A percentile compares a stretch with the other conserved stretches of the same genome.
Conservation (phyloP, 2,329 filamentous ascomycete species). For the Juglanconis sp. region DNA sequence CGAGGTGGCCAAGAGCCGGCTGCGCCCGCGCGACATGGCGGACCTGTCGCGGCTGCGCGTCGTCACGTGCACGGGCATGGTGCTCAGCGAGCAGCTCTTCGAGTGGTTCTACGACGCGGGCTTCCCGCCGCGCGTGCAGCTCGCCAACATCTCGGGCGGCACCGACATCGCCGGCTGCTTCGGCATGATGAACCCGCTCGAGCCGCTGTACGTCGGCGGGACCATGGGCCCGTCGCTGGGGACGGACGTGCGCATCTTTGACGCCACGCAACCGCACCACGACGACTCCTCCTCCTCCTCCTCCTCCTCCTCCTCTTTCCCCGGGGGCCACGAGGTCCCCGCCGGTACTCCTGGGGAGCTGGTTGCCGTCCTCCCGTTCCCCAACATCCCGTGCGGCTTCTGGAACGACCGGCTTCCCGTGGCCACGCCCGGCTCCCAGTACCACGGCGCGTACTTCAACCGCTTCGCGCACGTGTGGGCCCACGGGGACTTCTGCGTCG, state of each 20-base stretch:
- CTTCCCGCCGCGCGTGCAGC: slow-evolving; percentile 76
- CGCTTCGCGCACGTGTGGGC: slow-evolving; percentile 78
- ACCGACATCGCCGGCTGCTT: slow-evolving; percentile 97
- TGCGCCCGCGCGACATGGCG: too few species aligned
- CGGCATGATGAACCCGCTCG: slow-evolving; percentile 74
- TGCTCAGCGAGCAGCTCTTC: slow-evolving; percentile 43
- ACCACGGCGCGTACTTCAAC: slow-evolving; percentile 55
- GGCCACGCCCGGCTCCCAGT: too few species aligned
- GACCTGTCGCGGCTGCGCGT: too few species aligned
- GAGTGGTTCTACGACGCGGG: slow-evolving; percentile 75
- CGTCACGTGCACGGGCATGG: too few species aligned
- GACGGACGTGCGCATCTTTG: slow-evolving; percentile 68
- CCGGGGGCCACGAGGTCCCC: slow-evolving; percentile 38
- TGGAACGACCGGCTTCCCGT: slow-evolving; percentile 57
- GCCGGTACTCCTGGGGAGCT: slow-evolving; percentile 78
- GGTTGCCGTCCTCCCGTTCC: slow-evolving; percentile 82
- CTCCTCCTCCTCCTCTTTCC: slow-evolving; percentile 52
- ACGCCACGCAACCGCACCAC: slow-evolving; percentile 24
- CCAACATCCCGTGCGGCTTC: slow-evolving; percentile 87
- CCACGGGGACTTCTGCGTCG: slow-evolving; percentile 84
- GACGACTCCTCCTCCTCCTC: slow-evolving; percentile 44
- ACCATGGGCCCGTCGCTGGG: slow-evolving; percentile 76
- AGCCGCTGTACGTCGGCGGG: slow-evolving; percentile 69
- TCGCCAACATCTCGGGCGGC: slow-evolving; percentile 90
- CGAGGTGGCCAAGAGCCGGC: too few species aligned